Evolutionary conservation across 192 early-diverging fungal species (phyloP).

Genomic region (Rhizoclosmatium globosum): DNA sequence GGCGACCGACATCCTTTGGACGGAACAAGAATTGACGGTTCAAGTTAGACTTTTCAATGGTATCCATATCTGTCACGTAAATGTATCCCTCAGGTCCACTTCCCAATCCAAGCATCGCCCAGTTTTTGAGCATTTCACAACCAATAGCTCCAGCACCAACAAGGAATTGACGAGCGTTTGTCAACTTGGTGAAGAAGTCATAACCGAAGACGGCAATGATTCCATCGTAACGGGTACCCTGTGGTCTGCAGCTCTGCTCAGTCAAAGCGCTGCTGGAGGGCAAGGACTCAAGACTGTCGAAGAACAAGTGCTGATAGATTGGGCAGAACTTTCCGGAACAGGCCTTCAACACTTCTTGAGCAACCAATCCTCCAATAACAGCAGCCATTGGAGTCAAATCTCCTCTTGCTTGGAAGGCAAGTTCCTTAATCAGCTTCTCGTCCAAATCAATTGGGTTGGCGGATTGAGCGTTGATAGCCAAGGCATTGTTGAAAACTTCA

Average conservation of each 20-base stretch:
- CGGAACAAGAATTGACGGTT: conserved; percentile 99
- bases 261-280: conserved; percentile 71
- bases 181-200: conserved; percentile 87
- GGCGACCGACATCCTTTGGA: conserved; percentile 71
- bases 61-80: conserved; percentile 98
- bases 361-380: conserved; percentile 94
- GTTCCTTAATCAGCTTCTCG: conserved; percentile 86
- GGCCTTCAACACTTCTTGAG: conserved; percentile 99
- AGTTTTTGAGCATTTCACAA: conserved; percentile 99
- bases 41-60: conserved; percentile 98
- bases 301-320: conserved; percentile 92
- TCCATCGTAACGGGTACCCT: conserved; percentile 92
- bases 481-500: conserved; percentile 77
- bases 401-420: conserved; percentile 88
- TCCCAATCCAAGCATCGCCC: conserved; percentile 93
- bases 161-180: conserved; percentile 90
- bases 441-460: conserved; percentile 75
- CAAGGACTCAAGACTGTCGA: conserved; percentile 96
- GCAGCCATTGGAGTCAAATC: conserved; percentile 95
- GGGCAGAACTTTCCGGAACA: conserved; percentile 96
- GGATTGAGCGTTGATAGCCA: conserved; percentile 71
- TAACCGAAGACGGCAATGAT: conserved; percentile 96
- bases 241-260: conserved; percentile 80
- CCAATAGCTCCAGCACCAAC: conserved; percentile 99
- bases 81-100: conserved; percentile 81